Conservation (phyloP, 2,329 filamentous ascomycete genomes). For the Trichophyton verrucosum region DNA sequence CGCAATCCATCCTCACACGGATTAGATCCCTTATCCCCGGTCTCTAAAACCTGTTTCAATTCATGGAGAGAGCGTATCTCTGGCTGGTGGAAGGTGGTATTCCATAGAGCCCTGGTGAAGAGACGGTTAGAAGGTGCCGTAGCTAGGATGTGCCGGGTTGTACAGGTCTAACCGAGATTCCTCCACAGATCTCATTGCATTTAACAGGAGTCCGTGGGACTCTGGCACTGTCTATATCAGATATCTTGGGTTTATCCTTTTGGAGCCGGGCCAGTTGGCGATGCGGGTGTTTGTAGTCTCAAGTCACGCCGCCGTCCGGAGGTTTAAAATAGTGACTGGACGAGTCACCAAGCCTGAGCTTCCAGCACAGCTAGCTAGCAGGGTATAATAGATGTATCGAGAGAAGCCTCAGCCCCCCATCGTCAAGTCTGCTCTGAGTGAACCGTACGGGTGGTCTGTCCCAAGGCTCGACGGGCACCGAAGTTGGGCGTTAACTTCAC, state of each 20-base stretch:
- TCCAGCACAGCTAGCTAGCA: not conserved
- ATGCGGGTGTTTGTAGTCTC: not conserved
- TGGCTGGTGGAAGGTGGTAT: conserved; percentile 43
- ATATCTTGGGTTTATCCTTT: not conserved
- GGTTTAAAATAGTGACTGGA: not conserved
- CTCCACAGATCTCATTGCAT: conserved; percentile 41
- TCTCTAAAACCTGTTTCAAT: conserved; percentile 52
- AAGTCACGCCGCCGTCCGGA: not conserved
- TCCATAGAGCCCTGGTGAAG: conserved; percentile 52
- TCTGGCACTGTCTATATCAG: not conserved
- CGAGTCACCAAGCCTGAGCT: not conserved
- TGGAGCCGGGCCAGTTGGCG: not conserved
- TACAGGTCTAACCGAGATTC: conserved; percentile 38
- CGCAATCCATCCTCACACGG: conserved; percentile 62
- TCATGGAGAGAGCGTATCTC: conserved; percentile 45
- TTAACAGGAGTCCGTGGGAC: not conserved
- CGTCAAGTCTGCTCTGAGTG: not conserved
- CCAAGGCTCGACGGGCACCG: not conserved
- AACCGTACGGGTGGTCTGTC: not conserved
- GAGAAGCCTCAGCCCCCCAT: not conserved
- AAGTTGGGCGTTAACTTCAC: not conserved
- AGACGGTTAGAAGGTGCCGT: not conserved
- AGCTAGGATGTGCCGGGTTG: not conserved
- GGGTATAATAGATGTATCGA: not conserved
- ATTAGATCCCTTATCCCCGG: conserved; percentile 44